phyloP scores from a whole-genome alignment of 371 early-diverging fungal genomes.

The Blakeslea trispora region DNA sequence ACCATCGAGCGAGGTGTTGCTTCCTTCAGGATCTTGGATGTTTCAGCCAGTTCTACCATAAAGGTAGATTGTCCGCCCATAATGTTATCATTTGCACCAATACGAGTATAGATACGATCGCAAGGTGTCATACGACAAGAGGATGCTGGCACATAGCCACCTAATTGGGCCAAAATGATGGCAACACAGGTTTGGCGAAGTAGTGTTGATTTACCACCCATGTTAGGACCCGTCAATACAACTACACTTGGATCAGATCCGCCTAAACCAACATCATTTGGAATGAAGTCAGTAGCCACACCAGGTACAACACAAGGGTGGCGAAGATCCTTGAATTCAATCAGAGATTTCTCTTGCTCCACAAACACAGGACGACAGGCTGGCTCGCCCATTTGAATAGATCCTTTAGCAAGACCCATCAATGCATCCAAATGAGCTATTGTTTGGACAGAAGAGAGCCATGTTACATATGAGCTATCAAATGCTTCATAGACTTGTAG shows the following conservation, averaged over 20 bases:
- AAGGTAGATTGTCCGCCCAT: conserved; percentile 99
- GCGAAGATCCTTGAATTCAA: conserved; percentile 81
- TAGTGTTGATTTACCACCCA: conserved; percentile 97
- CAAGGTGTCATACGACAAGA: conserved; percentile 83
- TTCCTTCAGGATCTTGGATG: conserved; percentile 90
- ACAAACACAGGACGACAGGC: conserved; percentile 83
- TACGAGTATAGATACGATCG: conserved; percentile 96
- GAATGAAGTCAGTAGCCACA: conserved; percentile 82
- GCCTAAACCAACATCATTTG: conserved; percentile 89
- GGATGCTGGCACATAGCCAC: conserved; percentile 94
- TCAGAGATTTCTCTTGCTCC: conserved; percentile 54
- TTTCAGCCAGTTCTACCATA: conserved; percentile 98
- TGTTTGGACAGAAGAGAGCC: conserved; percentile 71
- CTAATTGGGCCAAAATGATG: conserved; percentile 98
- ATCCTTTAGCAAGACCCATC: conserved; percentile 78
- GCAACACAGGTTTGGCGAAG: conserved; percentile 96
- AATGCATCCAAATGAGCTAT: conserved; percentile 94
- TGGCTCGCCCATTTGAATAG: conserved; percentile 68
- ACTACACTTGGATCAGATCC: conserved; percentile 74
- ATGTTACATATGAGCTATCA: conserved; percentile 71
- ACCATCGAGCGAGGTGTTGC: conserved; percentile 95
- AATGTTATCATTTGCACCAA: conserved; percentile 98
- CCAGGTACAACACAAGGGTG: conserved; percentile 83
- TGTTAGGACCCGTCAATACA: conserved; percentile 98
- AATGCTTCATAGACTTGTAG: conserved; percentile 75